phyloP scores from a whole-genome alignment of 116 monocot species.

The Papilionanthe hybrid region DNA sequence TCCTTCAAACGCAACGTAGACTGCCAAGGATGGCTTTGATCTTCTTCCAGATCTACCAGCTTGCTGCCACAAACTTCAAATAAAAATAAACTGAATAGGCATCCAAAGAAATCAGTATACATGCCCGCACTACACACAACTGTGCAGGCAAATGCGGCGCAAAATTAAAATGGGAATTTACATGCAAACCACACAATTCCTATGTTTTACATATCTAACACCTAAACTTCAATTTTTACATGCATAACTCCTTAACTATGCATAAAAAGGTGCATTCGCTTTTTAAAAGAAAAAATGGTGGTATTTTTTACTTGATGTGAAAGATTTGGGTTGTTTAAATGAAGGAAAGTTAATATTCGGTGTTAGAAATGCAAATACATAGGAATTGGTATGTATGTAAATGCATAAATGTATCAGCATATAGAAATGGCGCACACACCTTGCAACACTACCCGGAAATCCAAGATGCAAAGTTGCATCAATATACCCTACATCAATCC shows the following conservation, averaged over 20 bases:
- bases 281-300: too few relatives aligned
- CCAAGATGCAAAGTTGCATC: constrained; percentile 99
- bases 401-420: neutral
- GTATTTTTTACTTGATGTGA: too few relatives aligned
- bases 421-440: constrained; percentile 30
- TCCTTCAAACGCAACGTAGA: constrained; percentile 94
- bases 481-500: constrained; percentile 90
- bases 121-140: neutral
- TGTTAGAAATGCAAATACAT: neutral
- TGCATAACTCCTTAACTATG: too few relatives aligned
- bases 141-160: neutral
- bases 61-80: constrained; percentile 93
- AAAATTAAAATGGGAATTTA: neutral
- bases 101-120: neutral
- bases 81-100: constrained; percentile 13
- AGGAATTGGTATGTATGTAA: neutral
- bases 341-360: too few relatives aligned
- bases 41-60: constrained; percentile 97
- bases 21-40: constrained; percentile 56
- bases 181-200: too few relatives aligned
- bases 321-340: too few relatives aligned
- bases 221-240: too few relatives aligned
- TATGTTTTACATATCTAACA: too few relatives aligned
- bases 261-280: too few relatives aligned
- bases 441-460: constrained; percentile 91